Percentiles rank a stretch among this genome's conserved stretches.
These are phyloP conservation scores for Closterium sp. DNA, from an alignment of 139 green algal genomes.

Conservation along the genomic window DNA sequence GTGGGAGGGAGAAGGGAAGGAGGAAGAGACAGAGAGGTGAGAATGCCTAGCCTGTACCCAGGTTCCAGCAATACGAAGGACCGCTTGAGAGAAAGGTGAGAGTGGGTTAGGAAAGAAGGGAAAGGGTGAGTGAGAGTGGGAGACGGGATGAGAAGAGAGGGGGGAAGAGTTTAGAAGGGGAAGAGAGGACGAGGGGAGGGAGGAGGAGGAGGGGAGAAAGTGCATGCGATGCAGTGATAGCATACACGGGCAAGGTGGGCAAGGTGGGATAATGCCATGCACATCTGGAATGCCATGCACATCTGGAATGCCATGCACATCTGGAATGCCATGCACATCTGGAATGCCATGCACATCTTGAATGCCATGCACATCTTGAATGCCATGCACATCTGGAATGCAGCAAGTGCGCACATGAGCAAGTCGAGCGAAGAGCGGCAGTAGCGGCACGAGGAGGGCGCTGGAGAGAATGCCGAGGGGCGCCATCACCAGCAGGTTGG, in stretches of 20 bases:
- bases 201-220: neutral
- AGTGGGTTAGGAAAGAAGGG: neutral
- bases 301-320: no score
- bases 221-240: no score
- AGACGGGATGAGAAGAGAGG: neutral
- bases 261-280: no score
- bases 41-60: no score
- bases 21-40: no score
- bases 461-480: constrained; percentile 54
- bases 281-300: no score
- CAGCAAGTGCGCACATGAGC: constrained; percentile 9
- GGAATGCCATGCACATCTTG: no score
- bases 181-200: neutral
- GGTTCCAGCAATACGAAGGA: no score
- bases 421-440: constrained; percentile 45
- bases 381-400: no score
- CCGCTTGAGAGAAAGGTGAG: neutral
- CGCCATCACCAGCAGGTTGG: constrained; percentile 50
- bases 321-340: no score
- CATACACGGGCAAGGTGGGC: no score
- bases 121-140: neutral
- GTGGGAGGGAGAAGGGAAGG: neutral
- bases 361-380: no score
- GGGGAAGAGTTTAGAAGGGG: neutral
- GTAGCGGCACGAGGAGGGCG: constrained; percentile 50